Evolutionary conservation across 768 basidiomycete species (phyloP).

Genomic region (Roridomyces roridus): DNA sequence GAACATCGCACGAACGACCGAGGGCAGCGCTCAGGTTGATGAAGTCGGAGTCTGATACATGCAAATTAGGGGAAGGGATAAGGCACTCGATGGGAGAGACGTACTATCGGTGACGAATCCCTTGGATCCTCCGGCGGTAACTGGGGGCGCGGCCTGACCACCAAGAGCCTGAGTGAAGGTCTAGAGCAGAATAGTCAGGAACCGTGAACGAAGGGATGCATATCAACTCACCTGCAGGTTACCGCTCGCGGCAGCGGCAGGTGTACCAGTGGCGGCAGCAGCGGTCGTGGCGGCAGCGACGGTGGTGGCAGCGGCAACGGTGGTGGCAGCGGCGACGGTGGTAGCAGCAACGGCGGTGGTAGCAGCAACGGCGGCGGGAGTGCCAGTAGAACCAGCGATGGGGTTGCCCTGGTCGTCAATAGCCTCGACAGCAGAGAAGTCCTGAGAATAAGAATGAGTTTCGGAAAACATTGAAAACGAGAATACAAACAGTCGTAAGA

Average conservation of each 20-base stretch:
- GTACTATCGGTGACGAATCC: constrained; percentile 52
- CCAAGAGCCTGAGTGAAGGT: constrained; percentile 58
- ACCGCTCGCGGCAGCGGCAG: constrained; percentile 26
- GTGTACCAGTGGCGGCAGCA: constrained; percentile 25
- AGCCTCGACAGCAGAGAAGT: constrained; percentile 41
- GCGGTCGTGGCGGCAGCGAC: constrained; percentile 14
- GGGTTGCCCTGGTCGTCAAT: constrained; percentile 31
- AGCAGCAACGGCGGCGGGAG: constrained; percentile 8
- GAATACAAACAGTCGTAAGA: constrained; percentile 46
- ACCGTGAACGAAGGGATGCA: too few species aligned
- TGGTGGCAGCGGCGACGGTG: neutral
- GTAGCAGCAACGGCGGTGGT: constrained; percentile 13
- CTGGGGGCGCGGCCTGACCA: constrained; percentile 49
- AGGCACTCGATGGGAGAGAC: neutral
- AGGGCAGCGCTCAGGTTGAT: constrained; percentile 54
- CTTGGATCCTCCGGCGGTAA: constrained; percentile 46
- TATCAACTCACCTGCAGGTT: constrained; percentile 42
- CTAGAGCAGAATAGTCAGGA: constrained; percentile 25
- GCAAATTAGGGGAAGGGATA: neutral
- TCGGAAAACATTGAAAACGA: neutral
- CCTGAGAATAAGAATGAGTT: constrained; percentile 29
- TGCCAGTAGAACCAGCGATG: constrained; percentile 15
- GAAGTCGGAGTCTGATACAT: constrained; percentile 45
- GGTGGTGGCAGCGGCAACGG: constrained; percentile 22
- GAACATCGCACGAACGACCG: constrained; percentile 63